Conservation (phyloP, 768 basidiomycete species). For the Mycena rebaudengoi region DNA sequence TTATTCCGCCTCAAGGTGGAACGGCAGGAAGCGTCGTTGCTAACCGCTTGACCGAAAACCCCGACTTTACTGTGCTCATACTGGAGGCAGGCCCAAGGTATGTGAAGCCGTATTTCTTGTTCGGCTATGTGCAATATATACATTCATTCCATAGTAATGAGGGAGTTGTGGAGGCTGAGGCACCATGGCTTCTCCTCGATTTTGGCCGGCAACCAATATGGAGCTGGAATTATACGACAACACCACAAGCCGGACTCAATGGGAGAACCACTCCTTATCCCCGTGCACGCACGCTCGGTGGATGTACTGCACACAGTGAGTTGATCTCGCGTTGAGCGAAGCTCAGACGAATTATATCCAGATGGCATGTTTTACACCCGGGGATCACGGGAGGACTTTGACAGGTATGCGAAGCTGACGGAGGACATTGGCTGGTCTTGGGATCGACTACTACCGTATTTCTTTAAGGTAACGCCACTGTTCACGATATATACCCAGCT, state of each 20-base stretch:
- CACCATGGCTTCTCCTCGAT: background rate
- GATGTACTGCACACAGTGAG: conserved; percentile 39
- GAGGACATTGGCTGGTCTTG: conserved; percentile 47
- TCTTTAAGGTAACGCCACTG: conserved; percentile 32
- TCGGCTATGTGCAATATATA: background rate
- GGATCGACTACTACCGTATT: conserved; percentile 39
- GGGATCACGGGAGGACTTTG: conserved; percentile 41
- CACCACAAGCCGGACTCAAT: conserved; percentile 25
- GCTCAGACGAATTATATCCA: background rate
- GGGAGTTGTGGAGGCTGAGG: conserved; percentile 8
- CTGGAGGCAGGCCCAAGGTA: conserved; percentile 17
- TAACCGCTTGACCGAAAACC: conserved; percentile 23
- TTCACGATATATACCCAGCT: too few species aligned
- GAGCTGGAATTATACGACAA: conserved; percentile 27
- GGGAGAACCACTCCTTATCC: conserved; percentile 10
- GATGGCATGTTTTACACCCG: conserved; percentile 43
- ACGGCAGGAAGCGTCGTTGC: conserved; percentile 21
- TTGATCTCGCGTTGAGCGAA: too few species aligned
- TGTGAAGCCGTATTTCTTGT: background rate
- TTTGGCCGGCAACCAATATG: background rate
- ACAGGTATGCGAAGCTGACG: conserved; percentile 39
- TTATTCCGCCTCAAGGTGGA: conserved; percentile 10
- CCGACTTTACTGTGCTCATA: conserved; percentile 23
- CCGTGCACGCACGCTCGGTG: conserved; percentile 33
- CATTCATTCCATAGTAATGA: background rate